Evolutionary conservation across 2,329 filamentous ascomycete species (phyloP).

Genomic region (Monilinia laxa): DNA sequence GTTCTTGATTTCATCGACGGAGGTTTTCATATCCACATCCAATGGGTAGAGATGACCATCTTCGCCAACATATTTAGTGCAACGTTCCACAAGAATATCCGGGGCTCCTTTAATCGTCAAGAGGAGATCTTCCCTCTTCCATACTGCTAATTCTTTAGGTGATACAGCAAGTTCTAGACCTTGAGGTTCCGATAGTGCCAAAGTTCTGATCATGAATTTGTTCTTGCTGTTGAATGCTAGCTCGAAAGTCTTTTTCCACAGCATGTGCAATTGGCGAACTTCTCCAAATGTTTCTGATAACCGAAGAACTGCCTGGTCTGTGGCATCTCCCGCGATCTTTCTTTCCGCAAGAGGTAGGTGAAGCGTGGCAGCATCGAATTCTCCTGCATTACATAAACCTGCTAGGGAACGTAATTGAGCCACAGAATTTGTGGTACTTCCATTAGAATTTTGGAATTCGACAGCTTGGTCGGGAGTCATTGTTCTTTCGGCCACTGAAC

Average conservation of each 20-base stretch:
- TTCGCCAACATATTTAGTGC: slow-evolving; percentile 55
- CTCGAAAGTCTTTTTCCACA: slow-evolving; percentile 65
- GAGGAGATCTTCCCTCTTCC: slow-evolving; percentile 38
- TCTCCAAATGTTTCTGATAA: slow-evolving; percentile 65
- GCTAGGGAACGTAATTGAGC: slow-evolving; percentile 59
- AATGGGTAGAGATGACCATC: slow-evolving; percentile 55
- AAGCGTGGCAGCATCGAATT: slow-evolving; percentile 66
- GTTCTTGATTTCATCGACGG: slow-evolving; percentile 60
- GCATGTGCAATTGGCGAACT: slow-evolving; percentile 56
- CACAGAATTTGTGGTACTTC: slow-evolving; percentile 45
- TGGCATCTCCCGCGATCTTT: slow-evolving; percentile 70
- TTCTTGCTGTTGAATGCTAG: slow-evolving; percentile 79
- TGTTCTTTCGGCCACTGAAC: slow-evolving; percentile 53
- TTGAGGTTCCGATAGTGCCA: slow-evolving; percentile 48
- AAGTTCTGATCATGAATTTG: slow-evolving; percentile 71
- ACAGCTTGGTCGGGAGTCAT: slow-evolving; percentile 48
- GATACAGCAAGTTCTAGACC: slow-evolving; percentile 26
- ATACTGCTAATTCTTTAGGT: slow-evolving; percentile 22
- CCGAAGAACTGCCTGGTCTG: slow-evolving; percentile 70
- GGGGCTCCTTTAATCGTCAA: slow-evolving; percentile 75
- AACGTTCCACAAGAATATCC: slow-evolving; percentile 66
- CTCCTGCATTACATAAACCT: slow-evolving; percentile 70
- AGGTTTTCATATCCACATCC: slow-evolving; percentile 44
- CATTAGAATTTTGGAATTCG: slow-evolving; percentile 41
- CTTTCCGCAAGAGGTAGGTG: slow-evolving; percentile 58